A percentile compares a stretch with the other conserved stretches of the same genome.
Evolutionary conservation across 768 basidiomycete species (phyloP).

Genomic region (Naganishia randhawae): DNA sequence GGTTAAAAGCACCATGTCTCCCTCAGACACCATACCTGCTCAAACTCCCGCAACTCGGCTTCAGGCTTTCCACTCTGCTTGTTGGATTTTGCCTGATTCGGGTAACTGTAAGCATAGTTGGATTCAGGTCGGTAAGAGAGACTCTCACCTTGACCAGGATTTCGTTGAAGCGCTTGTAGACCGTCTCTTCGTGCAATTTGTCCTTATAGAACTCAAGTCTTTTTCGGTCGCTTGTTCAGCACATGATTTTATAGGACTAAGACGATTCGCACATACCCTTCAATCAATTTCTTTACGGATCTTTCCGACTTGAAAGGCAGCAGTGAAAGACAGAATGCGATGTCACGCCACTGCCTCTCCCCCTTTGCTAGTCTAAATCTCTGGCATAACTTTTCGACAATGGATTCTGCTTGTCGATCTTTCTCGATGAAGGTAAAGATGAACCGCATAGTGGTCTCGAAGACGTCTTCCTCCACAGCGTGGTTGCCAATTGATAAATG

Average conservation of each 20-base stretch:
- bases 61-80: constrained; percentile 84
- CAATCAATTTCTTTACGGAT: constrained; percentile 92
- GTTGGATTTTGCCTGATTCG: constrained; percentile 63
- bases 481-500: constrained; percentile 86
- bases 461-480: constrained; percentile 84
- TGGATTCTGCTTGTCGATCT: constrained; percentile 85
- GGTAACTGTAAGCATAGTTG: not conserved
- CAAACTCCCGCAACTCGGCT: constrained; percentile 89
- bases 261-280: constrained; percentile 54
- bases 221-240: not conserved
- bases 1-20: not conserved
- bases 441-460: constrained; percentile 87
- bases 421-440: constrained; percentile 98
- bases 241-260: not conserved
- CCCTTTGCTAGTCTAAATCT: constrained; percentile 85
- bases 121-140: not conserved
- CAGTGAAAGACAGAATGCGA: constrained; percentile 88
- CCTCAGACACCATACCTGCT: constrained; percentile 49
- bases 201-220: constrained; percentile 86
- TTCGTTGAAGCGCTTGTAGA: constrained; percentile 77
- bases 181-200: constrained; percentile 82
- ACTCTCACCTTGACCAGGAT: constrained; percentile 75
- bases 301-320: constrained; percentile 96
- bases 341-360: constrained; percentile 93
- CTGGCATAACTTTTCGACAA: constrained; percentile 96